Conservation (phyloP, 2,329 filamentous ascomycete genomes). For the Laburnicola sp. region DNA sequence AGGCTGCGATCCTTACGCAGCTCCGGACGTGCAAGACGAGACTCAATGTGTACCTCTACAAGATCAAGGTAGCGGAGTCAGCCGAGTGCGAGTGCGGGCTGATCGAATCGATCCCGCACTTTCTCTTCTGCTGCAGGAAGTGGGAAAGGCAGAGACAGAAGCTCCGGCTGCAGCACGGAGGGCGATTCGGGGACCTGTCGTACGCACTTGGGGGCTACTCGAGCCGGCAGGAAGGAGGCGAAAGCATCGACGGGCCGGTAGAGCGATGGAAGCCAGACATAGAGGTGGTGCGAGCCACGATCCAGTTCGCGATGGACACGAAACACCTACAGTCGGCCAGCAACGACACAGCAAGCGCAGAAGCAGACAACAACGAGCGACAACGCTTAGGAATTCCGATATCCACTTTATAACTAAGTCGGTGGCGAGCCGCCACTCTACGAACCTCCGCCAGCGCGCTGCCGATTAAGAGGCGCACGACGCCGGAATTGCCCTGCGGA, state of each 20-base stretch:
- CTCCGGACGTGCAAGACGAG: constrained; percentile 16
- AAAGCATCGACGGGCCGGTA: background rate
- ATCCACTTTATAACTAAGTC: too few relatives aligned
- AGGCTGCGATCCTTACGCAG: constrained; percentile 20
- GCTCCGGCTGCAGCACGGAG: constrained; percentile 6
- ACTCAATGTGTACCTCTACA: constrained; percentile 21
- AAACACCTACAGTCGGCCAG: constrained; percentile 4
- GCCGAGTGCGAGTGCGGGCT: constrained; percentile 15
- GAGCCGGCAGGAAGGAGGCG: constrained; percentile 11
- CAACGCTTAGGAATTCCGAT: too few relatives aligned
- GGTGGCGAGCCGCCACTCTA: too few relatives aligned
- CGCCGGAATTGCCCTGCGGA: too few relatives aligned
- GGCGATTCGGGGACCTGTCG: constrained; percentile 13
- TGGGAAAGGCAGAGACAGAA: constrained; percentile 8
- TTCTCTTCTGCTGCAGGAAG: constrained; percentile 18
- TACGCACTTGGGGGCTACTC: constrained; percentile 16
- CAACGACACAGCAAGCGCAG: background rate
- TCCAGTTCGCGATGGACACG: constrained; percentile 14
- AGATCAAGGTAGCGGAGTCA: constrained; percentile 17
- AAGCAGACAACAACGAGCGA: too few relatives aligned
- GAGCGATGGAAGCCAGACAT: constrained; percentile 18
- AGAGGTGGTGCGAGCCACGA: constrained; percentile 15
- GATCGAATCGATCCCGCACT: constrained; percentile 18
- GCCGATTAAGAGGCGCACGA: too few relatives aligned
- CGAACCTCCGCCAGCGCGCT: too few relatives aligned